Evolutionary conservation across 768 basidiomycete genomes (phyloP).

Genomic region (Rhizopogon sp.): DNA sequence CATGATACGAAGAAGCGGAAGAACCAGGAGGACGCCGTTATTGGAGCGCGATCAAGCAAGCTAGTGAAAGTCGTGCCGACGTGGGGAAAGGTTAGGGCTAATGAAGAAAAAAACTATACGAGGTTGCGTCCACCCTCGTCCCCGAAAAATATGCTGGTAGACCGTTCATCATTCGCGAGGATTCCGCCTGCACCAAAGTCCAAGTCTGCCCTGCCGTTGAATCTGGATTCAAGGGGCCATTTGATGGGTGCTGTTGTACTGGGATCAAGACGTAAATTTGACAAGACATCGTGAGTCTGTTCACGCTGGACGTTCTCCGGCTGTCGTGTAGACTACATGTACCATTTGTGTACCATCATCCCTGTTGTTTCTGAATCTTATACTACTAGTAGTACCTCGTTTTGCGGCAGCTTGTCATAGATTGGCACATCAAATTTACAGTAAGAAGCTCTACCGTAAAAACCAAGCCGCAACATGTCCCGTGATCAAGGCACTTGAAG

Average conservation of each 20-base stretch:
- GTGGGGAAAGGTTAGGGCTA: slow-evolving; percentile 18
- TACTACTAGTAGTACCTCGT: background rate
- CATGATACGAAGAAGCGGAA: slow-evolving; percentile 6
- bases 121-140: background rate
- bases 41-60: slow-evolving; percentile 1
- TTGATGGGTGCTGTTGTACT: slow-evolving; percentile 17
- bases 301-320: background rate
- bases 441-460: no score
- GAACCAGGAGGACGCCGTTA: slow-evolving; percentile 2
- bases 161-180: background rate
- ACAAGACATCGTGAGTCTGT: slow-evolving; percentile 23
- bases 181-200: background rate
- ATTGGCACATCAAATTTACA: background rate
- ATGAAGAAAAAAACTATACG: background rate
- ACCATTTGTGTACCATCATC: background rate
- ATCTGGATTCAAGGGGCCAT: slow-evolving; percentile 18
- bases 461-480: no score
- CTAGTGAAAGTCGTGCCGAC: slow-evolving; percentile 11
- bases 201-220: slow-evolving; percentile 7
- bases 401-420: background rate
- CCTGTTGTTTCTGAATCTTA: background rate
- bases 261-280: slow-evolving; percentile 26
- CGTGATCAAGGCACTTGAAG: no score
- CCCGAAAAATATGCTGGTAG: background rate
- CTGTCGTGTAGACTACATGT: background rate